A percentile compares a stretch with the other conserved stretches of the same genome.
Conservation (phyloP, 805 yeast species). For the Candida parachauliodes region DNA sequence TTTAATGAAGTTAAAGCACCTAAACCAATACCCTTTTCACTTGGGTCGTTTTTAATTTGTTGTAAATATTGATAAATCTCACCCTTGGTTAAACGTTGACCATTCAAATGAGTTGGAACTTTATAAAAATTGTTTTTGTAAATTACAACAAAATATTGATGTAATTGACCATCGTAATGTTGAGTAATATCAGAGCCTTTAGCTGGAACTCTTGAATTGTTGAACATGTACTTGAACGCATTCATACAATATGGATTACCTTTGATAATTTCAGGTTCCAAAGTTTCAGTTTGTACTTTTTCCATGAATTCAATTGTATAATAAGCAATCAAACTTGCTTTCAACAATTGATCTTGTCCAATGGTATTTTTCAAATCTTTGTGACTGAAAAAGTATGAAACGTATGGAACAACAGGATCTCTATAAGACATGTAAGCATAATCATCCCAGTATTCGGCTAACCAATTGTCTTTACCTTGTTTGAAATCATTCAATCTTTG, state of each 20-base stretch:
- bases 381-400: slow-evolving; percentile 85
- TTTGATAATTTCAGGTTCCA: slow-evolving; percentile 78
- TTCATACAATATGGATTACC: slow-evolving; percentile 92
- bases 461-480: slow-evolving; percentile 74
- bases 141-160: slow-evolving; percentile 69
- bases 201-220: slow-evolving; percentile 79
- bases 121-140: slow-evolving; percentile 80
- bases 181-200: slow-evolving; percentile 60
- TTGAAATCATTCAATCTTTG: slow-evolving; percentile 58
- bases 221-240: slow-evolving; percentile 86
- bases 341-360: slow-evolving; percentile 61
- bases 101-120: slow-evolving; percentile 47
- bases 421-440: slow-evolving; percentile 87
- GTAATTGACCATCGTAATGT: slow-evolving; percentile 43
- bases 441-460: slow-evolving; percentile 89
- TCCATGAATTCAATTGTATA: slow-evolving; percentile 67
- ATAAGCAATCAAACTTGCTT: slow-evolving; percentile 72
- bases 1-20: slow-evolving; percentile 82
- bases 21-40: slow-evolving; percentile 49
- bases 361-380: slow-evolving; percentile 58
- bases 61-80: slow-evolving; percentile 58
- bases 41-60: slow-evolving; percentile 40
- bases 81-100: slow-evolving; percentile 41
- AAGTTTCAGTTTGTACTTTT: slow-evolving; percentile 62
- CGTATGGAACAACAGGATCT: slow-evolving; percentile 94